These are phyloP conservation scores for Heritiera fomes DNA, from an alignment of 345 rosid species.

Conservation along the genomic window DNA sequence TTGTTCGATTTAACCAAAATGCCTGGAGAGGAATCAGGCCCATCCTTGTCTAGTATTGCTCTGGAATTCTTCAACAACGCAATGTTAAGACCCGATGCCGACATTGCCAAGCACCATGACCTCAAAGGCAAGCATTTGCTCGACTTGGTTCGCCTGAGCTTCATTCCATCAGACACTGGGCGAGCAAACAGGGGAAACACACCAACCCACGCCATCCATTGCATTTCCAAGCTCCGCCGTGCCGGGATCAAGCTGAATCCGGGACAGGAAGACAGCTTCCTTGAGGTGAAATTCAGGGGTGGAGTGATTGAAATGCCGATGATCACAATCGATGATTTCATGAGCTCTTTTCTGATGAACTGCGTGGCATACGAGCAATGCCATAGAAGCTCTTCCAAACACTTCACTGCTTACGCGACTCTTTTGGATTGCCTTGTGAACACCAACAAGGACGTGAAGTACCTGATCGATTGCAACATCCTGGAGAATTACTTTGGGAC, in stretches of 20 bases:
- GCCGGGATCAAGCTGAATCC: slow-evolving; percentile 55
- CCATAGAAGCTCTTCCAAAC: slow-evolving; percentile 50
- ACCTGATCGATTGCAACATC: slow-evolving; percentile 54
- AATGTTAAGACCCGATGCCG: slow-evolving; percentile 41
- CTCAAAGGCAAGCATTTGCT: slow-evolving; percentile 59
- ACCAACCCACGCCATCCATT: slow-evolving; percentile 49
- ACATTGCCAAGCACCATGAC: slow-evolving; percentile 31
- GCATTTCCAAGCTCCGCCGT: slow-evolving; percentile 65
- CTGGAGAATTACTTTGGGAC: slow-evolving; percentile 71
- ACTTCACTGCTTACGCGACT: slow-evolving; percentile 73
- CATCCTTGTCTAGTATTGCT: slow-evolving; percentile 46
- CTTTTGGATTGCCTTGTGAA: slow-evolving; percentile 66
- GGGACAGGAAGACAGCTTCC: slow-evolving; percentile 43
- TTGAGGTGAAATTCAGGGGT: slow-evolving; percentile 51
- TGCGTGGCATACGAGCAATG: slow-evolving; percentile 82
- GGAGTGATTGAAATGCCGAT: slow-evolving; percentile 74
- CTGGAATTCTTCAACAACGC: slow-evolving; percentile 61
- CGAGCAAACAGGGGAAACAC: background rate
- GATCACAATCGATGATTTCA: slow-evolving; percentile 43
- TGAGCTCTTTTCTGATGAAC: slow-evolving; percentile 63
- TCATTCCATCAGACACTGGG: slow-evolving; percentile 35
- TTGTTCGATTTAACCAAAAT: slow-evolving; percentile 48
- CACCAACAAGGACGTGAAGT: slow-evolving; percentile 60
- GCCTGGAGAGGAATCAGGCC: slow-evolving; percentile 31
- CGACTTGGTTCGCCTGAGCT: slow-evolving; percentile 60